Evolutionary conservation across 2,329 filamentous ascomycete species (phyloP), one percentile per base, ranked within the genome.

Genomic region (Didymella lethalis): DNA sequence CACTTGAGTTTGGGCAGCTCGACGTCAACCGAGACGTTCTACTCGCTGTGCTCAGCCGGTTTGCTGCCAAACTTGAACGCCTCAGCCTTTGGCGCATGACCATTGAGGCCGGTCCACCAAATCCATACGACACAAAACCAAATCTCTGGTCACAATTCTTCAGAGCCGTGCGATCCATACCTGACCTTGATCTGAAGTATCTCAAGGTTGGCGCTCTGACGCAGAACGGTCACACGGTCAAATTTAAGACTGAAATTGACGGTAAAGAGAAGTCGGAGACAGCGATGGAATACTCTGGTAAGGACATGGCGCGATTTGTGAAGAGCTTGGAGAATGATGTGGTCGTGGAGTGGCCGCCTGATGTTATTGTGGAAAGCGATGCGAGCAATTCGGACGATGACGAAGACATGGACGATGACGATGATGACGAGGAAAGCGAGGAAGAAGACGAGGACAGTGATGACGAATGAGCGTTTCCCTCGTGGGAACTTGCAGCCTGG

Each of bases 81-180:
- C 69, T 87, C 7, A 79, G 78, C 55, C 66, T 87, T 0, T 82
- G 83, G 70, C 82, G 78, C 44, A 65, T 85, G 18, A 75, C 58
- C 0, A 64, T 80, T 5, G 8, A 36, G 7, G 18, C 54, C 5
- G 31, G 14, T 2, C 16, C 16, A 12, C 18, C 29, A 4, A 32
- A 47, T 26, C 54, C 59, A 4, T 50, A 46, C 20, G 59, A 58
- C 23, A 43, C 58, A 11, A 63, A 66, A 18, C 57, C 59, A 2
- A 69, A 68, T 28, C 46, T 62, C 2, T 73, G 71, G 71, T 55
- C 36, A 12, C 45, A 56, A 7, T 48, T 72, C 40, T 68, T 73
- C 45, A 26, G n/a, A 8, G 56, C 10, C 7, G 45, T 72, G 4
- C 46, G 41, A 3, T 54, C 48, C 4, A 44, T 64, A 2, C 51